A percentile compares a stretch with the other conserved stretches of the same genome.
Conservation (phyloP, 768 basidiomycete genomes). For the Asterophora parasitica region DNA sequence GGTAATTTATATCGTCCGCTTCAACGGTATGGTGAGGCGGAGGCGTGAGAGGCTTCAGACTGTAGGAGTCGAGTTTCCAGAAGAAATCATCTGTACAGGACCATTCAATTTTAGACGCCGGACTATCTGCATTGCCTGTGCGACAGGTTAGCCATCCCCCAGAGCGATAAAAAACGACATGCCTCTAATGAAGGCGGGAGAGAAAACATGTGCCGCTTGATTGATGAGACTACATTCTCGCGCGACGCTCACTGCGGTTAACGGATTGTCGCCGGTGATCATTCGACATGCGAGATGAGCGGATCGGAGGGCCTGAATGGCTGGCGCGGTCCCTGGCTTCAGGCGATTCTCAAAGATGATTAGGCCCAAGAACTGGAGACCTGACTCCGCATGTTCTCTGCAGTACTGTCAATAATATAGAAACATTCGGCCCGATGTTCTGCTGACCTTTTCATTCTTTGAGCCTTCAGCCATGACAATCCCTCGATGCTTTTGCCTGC, state of each 20-base stretch:
- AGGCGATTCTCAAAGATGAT: conserved; percentile 98
- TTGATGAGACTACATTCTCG: conserved; percentile 88
- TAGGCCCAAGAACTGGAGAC: conserved; percentile 85
- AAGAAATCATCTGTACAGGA: conserved; percentile 82
- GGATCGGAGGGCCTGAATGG: conserved; percentile 80
- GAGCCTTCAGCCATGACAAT: conserved; percentile 94
- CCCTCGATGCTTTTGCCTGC: conserved; percentile 95
- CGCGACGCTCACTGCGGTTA: conserved; percentile 96
- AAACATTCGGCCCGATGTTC: neutral
- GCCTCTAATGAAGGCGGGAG: conserved; percentile 78
- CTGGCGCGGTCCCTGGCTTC: conserved; percentile 86
- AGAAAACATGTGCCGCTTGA: conserved; percentile 85
- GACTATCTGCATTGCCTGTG: conserved; percentile 48
- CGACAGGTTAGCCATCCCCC: neutral
- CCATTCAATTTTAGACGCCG: conserved; percentile 77
- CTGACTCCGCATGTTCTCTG: conserved; percentile 93
- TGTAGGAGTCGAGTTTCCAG: conserved; percentile 86
- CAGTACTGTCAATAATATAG: conserved; percentile 2
- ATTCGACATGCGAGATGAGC: conserved; percentile 94
- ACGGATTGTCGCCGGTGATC: conserved; percentile 97
- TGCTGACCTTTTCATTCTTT: conserved; percentile 85
- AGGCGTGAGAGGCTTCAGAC: conserved; percentile 72
- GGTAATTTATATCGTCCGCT: conserved; percentile 64
- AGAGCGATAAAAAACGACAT: conserved; percentile 3
- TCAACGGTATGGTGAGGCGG: conserved; percentile 70